A percentile compares a stretch with the other conserved stretches of the same genome.
Conservation (phyloP, 2,329 filamentous ascomycete species). For the Mollisia scopiformis region DNA sequence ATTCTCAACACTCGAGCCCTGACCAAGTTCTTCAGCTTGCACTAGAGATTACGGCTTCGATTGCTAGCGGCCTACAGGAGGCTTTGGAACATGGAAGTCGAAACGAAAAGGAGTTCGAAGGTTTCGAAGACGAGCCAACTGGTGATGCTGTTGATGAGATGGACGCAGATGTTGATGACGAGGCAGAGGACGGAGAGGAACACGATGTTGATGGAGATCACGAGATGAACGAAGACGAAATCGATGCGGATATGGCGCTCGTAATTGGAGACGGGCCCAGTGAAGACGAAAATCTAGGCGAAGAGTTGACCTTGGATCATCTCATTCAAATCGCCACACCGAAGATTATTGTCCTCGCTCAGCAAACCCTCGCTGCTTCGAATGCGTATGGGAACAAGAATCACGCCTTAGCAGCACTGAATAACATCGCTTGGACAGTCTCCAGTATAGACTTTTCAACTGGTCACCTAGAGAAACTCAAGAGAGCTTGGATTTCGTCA, state of each 20-base stretch:
- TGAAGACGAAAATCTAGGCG: slow-evolving; percentile 40
- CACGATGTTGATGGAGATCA: slow-evolving; percentile 44
- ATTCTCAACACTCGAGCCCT: slow-evolving; percentile 28
- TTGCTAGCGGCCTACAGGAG: slow-evolving; percentile 61
- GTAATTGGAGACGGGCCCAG: slow-evolving; percentile 53
- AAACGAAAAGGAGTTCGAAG: slow-evolving; percentile 44
- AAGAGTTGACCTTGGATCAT: slow-evolving; percentile 32
- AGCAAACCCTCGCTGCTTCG: slow-evolving; percentile 23
- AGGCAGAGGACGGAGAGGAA: slow-evolving; percentile 42
- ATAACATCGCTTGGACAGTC: slow-evolving; percentile 70
- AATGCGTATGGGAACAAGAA: slow-evolving; percentile 47
- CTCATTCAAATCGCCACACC: slow-evolving; percentile 36
- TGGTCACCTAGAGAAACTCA: slow-evolving; percentile 52
- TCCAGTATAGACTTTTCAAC: slow-evolving; percentile 62
- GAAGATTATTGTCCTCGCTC: slow-evolving; percentile 29
- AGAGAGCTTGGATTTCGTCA: slow-evolving; percentile 55
- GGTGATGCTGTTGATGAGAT: slow-evolving; percentile 36
- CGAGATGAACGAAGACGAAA: slow-evolving; percentile 58
- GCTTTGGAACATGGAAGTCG: slow-evolving; percentile 50
- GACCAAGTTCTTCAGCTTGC: slow-evolving; percentile 45
- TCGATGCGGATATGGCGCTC: slow-evolving; percentile 67
- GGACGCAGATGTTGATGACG: slow-evolving; percentile 45
- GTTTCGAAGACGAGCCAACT: slow-evolving; percentile 35
- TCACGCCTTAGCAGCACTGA: slow-evolving; percentile 62
- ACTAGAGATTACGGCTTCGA: slow-evolving; percentile 65